Base-by-base conservation (phyloP, 2,329 filamentous ascomycete species). In the Nothophaeocryptopus gaeumannii region DNA sequence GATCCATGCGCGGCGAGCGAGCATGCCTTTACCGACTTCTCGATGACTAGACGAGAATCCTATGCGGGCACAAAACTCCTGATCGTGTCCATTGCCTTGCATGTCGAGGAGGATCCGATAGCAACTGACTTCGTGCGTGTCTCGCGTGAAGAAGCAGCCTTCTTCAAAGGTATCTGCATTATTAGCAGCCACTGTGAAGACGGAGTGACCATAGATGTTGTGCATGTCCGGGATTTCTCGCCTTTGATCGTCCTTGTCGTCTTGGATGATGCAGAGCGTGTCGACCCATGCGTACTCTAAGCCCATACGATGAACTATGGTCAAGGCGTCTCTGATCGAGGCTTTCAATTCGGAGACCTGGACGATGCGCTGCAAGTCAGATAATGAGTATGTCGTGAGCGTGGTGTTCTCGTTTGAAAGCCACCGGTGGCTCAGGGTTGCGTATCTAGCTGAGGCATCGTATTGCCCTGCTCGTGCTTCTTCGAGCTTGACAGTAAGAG, bases 211-310 rank as follows among this genome's bases (percentile, higher is more conserved):
- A 26, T 42, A 42, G 14, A 42, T 26, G 11, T 32, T 42, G 9
- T 30, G 20, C 39, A 42, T 42, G 14, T 30, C 13, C 11, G 20
- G 8, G 30, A 32, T 30, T 16, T 42, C 39, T 42, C 20, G 9
- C 26, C 7, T 13, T 32, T 32, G n/a, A 12, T 42, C 39, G 7
- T 42, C 26, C 13, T 26, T n/a, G 30, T 42, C 39, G 39, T 42
- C 39, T 29, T 42, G 39, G 14, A 42, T 42, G 10, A 42, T 42
- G 30, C 39, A 42, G 11, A 42, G 20, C 3, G 39, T 30, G 20
- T 42, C 39, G 7, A 42, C 14, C 39, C 39, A 42, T 42, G 30
- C 11, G 12, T 42, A 32, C 8, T 13, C 14, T n/a, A 42, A 11
- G 2, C 20, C 14, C 20, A 42, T 11, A 12, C 30, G 10, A 11